These are phyloP conservation scores for Agaricus sinodeliciosus DNA, from an alignment of 768 basidiomycete genomes.

Conservation along the genomic window DNA sequence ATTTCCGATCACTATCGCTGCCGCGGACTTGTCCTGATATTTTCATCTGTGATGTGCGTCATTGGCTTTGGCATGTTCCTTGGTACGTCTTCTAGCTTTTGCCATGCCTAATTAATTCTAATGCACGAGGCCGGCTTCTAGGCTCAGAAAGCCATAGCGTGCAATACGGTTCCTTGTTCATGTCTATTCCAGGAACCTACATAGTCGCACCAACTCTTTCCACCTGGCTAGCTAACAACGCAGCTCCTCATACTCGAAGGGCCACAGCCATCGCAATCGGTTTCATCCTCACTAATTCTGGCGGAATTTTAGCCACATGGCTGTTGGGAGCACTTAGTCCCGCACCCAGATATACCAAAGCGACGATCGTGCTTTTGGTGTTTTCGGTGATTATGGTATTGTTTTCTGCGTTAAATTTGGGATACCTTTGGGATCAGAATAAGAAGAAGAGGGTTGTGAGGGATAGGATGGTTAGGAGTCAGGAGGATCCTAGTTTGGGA, in stretches of 20 bases:
- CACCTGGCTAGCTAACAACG: constrained; percentile 60
- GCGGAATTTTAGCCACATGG: constrained; percentile 59
- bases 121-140: constrained; percentile 8
- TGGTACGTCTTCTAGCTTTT: constrained; percentile 23
- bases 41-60: constrained; percentile 34
- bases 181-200: constrained; percentile 48
- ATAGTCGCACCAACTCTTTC: constrained; percentile 44
- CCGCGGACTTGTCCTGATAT: constrained; percentile 40
- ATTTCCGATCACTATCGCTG: constrained; percentile 47
- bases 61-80: constrained; percentile 54
- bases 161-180: constrained; percentile 51
- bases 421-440: constrained; percentile 37
- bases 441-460: constrained; percentile 35
- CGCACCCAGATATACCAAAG: constrained; percentile 42
- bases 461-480: constrained; percentile 18
- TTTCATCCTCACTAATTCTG: constrained; percentile 51
- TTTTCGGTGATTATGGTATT: constrained; percentile 34
- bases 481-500: constrained; percentile 37
- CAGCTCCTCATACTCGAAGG: constrained; percentile 46
- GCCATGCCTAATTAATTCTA: not conserved
- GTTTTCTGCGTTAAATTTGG: constrained; percentile 29
- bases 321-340: constrained; percentile 44
- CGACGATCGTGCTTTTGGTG: constrained; percentile 33
- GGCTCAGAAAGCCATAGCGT: constrained; percentile 30
- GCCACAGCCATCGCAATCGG: constrained; percentile 54